phyloP scores from a whole-genome alignment of 177 flowering plant species.

The Vitis hybrid region DNA sequence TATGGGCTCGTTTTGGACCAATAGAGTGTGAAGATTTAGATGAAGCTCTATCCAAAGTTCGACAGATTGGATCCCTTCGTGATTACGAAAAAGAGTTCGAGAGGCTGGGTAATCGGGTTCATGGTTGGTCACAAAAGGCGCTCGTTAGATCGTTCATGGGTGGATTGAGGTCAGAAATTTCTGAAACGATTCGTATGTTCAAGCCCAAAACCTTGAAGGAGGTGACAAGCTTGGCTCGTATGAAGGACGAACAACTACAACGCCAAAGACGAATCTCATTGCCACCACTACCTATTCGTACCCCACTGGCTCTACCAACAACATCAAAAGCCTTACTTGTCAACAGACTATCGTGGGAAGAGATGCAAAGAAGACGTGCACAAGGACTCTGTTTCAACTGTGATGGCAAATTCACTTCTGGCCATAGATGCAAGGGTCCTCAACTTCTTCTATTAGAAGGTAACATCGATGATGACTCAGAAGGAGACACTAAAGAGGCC shows the following conservation, averaged over 20 bases:
- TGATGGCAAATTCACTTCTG: constrained; percentile 1
- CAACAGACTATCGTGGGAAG: not conserved
- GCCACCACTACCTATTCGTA: not conserved
- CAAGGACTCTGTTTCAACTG: constrained; percentile 11
- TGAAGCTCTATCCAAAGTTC: constrained; percentile 2
- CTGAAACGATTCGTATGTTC: not conserved
- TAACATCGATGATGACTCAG: too few species aligned
- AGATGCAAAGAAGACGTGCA: not conserved
- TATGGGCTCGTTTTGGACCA: not conserved
- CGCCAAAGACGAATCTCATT: not conserved
- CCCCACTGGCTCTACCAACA: not conserved
- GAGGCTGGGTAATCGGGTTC: too few species aligned
- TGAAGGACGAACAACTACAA: constrained; percentile 4
- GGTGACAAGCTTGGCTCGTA: not conserved
- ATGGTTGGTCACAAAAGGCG: not conserved
- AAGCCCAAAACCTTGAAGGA: constrained; percentile 4
- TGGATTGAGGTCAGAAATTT: not conserved
- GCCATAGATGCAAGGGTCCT: constrained; percentile 11
- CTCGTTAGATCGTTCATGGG: constrained; percentile 1
- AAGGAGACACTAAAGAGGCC: too few species aligned
- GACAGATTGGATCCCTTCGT: constrained; percentile 1
- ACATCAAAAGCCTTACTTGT: not conserved
- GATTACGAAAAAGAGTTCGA: constrained; percentile 1
- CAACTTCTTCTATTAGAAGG: not conserved
- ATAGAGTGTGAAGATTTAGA: not conserved